Percentiles rank a stretch among this genome's conserved stretches.
Conservation (phyloP, 2,329 filamentous ascomycete species). For the Pyricularia sp. region DNA sequence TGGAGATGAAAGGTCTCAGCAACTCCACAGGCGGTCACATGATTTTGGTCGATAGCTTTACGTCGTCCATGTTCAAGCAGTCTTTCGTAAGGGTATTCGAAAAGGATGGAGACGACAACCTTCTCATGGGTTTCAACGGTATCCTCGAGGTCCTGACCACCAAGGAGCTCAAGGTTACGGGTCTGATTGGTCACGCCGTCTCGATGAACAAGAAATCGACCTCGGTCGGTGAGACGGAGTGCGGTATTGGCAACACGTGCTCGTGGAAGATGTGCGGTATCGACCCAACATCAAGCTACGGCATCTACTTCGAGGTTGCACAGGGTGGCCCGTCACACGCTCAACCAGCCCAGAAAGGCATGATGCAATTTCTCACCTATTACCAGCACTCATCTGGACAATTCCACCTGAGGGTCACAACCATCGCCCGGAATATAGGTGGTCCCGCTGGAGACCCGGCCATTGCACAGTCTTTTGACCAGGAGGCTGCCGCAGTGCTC, state of each 20-base stretch:
- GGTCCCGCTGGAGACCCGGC: constrained; percentile 89
- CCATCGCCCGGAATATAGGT: constrained; percentile 79
- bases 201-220: constrained; percentile 97
- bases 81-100: constrained; percentile 96
- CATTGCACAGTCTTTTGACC: constrained; percentile 93
- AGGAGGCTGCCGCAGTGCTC: constrained; percentile 90
- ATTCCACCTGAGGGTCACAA: constrained; percentile 91
- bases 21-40: constrained; percentile 97
- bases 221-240: constrained; percentile 94
- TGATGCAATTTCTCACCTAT: constrained; percentile 97
- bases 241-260: constrained; percentile 95
- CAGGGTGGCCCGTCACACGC: constrained; percentile 71
- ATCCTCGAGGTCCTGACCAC: constrained; percentile 92
- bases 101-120: constrained; percentile 86
- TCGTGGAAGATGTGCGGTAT: constrained; percentile 99
- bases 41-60: constrained; percentile 96
- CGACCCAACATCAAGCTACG: constrained; percentile 85
- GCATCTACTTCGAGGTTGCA: constrained; percentile 95
- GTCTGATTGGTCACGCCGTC: constrained; percentile 89
- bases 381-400: constrained; percentile 96
- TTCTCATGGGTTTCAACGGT: constrained; percentile 97
- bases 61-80: constrained; percentile 98
- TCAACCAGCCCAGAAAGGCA: constrained; percentile 77
- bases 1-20: constrained; percentile 95
- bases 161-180: constrained; percentile 96